These are phyloP conservation scores for Penicillium diatomitis DNA, from an alignment of 495 filamentous ascomycete species.

Conservation along the genomic window DNA sequence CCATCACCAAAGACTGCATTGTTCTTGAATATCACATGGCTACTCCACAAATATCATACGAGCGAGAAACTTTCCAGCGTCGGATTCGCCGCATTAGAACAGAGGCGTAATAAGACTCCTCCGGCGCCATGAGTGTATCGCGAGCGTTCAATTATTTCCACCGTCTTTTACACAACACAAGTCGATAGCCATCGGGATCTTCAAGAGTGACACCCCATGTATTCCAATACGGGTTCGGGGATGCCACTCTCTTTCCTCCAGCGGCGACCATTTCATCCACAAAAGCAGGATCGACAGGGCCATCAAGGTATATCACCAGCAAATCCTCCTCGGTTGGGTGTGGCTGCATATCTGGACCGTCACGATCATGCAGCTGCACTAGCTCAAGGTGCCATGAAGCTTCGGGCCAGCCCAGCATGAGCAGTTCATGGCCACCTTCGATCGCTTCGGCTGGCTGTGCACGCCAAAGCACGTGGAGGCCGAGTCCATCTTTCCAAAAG, in stretches of 20 bases:
- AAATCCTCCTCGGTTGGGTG: slow-evolving; percentile 10
- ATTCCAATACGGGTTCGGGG: slow-evolving; percentile 9
- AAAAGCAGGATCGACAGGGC: slow-evolving; percentile 3
- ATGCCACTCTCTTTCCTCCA: slow-evolving; percentile 4
- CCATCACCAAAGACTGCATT: too few species aligned
- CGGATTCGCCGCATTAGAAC: too few species aligned
- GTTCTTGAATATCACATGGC: too few species aligned
- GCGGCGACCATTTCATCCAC: slow-evolving; percentile 3
- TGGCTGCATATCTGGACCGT: slow-evolving; percentile 1
- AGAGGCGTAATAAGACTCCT: too few species aligned
- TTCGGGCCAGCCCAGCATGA: slow-evolving; percentile 9
- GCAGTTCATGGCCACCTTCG: slow-evolving; percentile 8
- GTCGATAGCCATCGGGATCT: slow-evolving; percentile 10
- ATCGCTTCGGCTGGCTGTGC: background rate
- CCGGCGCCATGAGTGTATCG: too few species aligned
- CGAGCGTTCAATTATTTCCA: background rate
- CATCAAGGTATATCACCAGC: slow-evolving; percentile 10
- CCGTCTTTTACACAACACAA: slow-evolving; percentile 5
- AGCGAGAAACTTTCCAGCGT: too few species aligned
- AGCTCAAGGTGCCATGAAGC: slow-evolving; percentile 10
- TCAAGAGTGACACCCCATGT: slow-evolving; percentile 10
- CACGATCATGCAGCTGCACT: slow-evolving; percentile 4
- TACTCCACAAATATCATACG: too few species aligned
- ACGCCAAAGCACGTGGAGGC: background rate
- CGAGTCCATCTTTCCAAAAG: background rate